phyloP scores from a whole-genome alignment of 1,284 basidiomycete species.

The Rhodotorula sp. region DNA sequence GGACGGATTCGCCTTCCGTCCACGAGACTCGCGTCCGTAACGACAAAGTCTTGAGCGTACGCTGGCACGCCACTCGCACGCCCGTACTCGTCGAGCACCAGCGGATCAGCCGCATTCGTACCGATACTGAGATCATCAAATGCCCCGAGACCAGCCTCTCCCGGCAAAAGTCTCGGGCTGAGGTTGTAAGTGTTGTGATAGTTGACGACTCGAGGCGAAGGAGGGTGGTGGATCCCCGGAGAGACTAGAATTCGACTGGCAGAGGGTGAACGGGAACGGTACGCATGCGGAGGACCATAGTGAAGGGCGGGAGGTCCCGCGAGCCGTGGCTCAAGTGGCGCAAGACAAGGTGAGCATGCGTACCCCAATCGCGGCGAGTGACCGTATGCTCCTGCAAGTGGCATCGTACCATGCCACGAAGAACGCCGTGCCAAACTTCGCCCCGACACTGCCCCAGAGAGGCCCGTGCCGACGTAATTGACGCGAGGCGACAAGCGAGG shows the following conservation, averaged over 20 bases:
- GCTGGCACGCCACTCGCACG: not conserved
- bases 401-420: not conserved
- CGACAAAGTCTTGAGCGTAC: conserved; percentile 3
- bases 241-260: not conserved
- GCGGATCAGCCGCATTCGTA: conserved; percentile 4
- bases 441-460: not conserved
- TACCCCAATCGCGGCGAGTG: not conserved
- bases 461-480: not conserved
- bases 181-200: conserved; percentile 22
- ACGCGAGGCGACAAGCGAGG: conserved; percentile 3
- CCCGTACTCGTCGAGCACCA: not conserved
- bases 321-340: not conserved
- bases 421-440: not conserved
- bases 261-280: not conserved
- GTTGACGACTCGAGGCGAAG: conserved; percentile 16
- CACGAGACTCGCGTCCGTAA: conserved; percentile 14
- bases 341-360: not conserved
- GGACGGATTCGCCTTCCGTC: conserved; percentile 1
- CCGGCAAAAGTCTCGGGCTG: not conserved
- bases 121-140: conserved; percentile 6
- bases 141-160: conserved; percentile 2
- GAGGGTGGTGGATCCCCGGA: not conserved
- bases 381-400: not conserved
- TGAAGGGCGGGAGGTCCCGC: not conserved
- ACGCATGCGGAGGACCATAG: not conserved